These are phyloP conservation scores for Trypanosoma scelopori DNA, from an alignment of 208 protist genomes.

Conservation along the genomic window DNA sequence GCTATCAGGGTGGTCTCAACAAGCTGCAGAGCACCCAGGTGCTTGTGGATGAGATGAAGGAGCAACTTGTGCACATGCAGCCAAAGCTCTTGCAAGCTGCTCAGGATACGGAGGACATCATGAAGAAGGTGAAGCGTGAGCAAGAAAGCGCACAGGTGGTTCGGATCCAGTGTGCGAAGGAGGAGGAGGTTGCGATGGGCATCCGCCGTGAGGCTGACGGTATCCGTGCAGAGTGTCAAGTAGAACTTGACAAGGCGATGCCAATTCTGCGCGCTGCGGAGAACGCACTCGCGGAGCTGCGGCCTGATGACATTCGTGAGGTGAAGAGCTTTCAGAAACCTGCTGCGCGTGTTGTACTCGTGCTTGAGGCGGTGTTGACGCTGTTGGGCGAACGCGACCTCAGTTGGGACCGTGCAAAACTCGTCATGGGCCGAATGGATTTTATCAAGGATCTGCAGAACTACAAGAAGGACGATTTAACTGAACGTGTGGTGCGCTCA, in stretches of 20 bases:
- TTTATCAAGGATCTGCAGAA: constrained; percentile 93
- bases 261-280: constrained; percentile 93
- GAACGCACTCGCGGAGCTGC: constrained; percentile 92
- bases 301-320: constrained; percentile 92
- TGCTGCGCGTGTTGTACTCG: constrained; percentile 87
- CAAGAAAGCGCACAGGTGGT: constrained; percentile 88
- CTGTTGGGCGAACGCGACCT: constrained; percentile 92
- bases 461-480: constrained; percentile 92
- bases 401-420: constrained; percentile 92
- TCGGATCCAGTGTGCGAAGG: constrained; percentile 74
- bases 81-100: constrained; percentile 93
- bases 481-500: constrained; percentile 80
- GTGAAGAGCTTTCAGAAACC: constrained; percentile 93
- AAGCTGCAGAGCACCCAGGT: constrained; percentile 94
- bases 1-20: constrained; percentile 91
- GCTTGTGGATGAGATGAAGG: constrained; percentile 95
- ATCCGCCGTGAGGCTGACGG: constrained; percentile 91
- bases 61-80: constrained; percentile 94
- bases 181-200: constrained; percentile 82
- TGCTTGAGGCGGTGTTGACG: constrained; percentile 93
- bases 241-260: constrained; percentile 94
- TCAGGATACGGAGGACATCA: constrained; percentile 93
- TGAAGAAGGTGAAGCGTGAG: constrained; percentile 90
- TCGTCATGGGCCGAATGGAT: constrained; percentile 91
- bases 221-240: constrained; percentile 90